Conservation (phyloP, 805 yeast genomes). For the Yarrowia phangngaensis region DNA sequence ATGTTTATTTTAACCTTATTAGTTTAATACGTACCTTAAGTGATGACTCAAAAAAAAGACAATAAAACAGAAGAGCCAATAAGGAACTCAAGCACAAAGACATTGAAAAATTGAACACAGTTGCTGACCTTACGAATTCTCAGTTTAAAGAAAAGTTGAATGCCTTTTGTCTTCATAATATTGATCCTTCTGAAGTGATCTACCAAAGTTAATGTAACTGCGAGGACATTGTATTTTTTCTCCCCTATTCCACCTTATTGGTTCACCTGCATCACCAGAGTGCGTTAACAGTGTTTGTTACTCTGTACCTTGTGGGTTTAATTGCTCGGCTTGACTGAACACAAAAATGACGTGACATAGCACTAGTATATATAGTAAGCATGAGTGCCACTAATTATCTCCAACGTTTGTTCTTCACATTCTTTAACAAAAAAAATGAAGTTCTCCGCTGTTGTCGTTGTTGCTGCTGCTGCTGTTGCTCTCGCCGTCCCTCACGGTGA, state of each 20-base stretch:
- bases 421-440: not conserved
- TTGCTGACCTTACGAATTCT: too few species aligned
- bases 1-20: too few species aligned
- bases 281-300: slow-evolving; percentile 7
- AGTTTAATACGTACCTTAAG: too few species aligned
- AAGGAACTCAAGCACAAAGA: too few species aligned
- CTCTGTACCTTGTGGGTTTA: slow-evolving; percentile 18
- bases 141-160: too few species aligned
- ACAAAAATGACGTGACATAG: slow-evolving; percentile 2
- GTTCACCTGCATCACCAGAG: slow-evolving; percentile 18
- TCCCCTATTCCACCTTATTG: not conserved
- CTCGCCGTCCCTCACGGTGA: slow-evolving; percentile 16
- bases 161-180: too few species aligned
- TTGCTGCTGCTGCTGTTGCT: slow-evolving; percentile 15
- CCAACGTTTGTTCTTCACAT: not conserved
- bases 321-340: slow-evolving; percentile 6
- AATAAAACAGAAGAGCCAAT: too few species aligned
- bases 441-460: slow-evolving; percentile 20
- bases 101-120: too few species aligned
- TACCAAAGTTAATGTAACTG: too few species aligned
- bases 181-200: too few species aligned
- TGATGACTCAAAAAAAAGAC: too few species aligned
- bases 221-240: not conserved
- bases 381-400: not conserved
- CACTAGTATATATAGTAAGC: not conserved